phyloP scores from a whole-genome alignment of 108 stramenopile species.

The Hondaea fermentalgiana region DNA sequence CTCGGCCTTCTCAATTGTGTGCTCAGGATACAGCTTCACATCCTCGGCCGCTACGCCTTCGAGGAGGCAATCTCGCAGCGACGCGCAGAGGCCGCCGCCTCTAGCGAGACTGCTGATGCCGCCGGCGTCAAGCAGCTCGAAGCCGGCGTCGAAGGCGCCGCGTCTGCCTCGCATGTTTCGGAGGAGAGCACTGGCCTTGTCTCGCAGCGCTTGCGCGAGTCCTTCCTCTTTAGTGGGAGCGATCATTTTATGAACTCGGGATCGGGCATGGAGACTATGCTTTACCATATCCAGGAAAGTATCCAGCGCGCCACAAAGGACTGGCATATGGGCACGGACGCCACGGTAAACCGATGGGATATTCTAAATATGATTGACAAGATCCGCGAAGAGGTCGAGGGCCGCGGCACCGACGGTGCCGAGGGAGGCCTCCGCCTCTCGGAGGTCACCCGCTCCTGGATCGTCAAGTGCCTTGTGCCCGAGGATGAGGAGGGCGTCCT shows the following conservation, averaged over 20 bases:
- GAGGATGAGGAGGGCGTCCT: neutral
- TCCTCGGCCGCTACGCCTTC: constrained; percentile 2
- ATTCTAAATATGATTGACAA: neutral
- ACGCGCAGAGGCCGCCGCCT: neutral
- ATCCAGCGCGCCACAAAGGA: neutral
- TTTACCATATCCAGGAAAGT: neutral
- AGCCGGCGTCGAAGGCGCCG: neutral
- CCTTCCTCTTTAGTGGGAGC: constrained; percentile 7
- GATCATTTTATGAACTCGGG: neutral
- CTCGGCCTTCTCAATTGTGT: neutral
- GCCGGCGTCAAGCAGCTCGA: neutral
- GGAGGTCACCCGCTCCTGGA: neutral
- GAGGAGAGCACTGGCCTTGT: neutral
- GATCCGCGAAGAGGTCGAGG: neutral
- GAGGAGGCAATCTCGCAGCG: neutral
- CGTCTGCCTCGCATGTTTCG: neutral
- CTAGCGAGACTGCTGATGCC: neutral
- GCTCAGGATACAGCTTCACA: neutral
- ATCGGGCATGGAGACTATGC: neutral
- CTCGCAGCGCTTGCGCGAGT: neutral
- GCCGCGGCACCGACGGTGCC: no score
- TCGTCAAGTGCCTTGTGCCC: neutral
- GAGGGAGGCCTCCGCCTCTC: neutral
- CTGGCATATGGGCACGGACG: constrained; percentile 7
- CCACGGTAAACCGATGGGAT: neutral